Evolutionary conservation across 2,329 filamentous ascomycete genomes (phyloP), one percentile per base, ranked within the genome.

Genomic region (Blumeria hordei): DNA sequence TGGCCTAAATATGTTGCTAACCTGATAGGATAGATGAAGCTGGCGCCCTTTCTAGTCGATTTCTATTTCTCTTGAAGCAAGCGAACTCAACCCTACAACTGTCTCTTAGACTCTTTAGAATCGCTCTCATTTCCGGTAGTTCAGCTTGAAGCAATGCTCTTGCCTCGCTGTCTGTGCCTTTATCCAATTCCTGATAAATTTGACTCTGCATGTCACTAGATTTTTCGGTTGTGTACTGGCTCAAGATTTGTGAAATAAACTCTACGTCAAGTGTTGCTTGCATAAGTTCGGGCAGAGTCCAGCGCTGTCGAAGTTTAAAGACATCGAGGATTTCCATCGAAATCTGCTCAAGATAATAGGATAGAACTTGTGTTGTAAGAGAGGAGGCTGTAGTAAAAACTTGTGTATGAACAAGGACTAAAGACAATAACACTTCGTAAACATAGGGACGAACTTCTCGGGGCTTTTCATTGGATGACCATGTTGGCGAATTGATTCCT

Each of bases 251-350:
- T 0, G 88, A 86, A 56, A 96, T 81, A 65, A 98, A 96, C 68
- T 98, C 92, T 1, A 95, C 88, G 64, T 98, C 92, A 0, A 98
- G 77, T 0, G 92, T 98, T 1, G 93, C 93, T 69, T 98, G 93
- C 81, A 96, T 94, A 53, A 98, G 76, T 6, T 85, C 82, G 5
- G 83, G 74, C 0, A 98, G 78, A 1, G 80, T 76, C 69, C 92
- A 96, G 18, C 72, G 72, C 34, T 62, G 67, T 6, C 82, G 79
- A 37, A 72, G 66, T 66, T 76, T 72, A 72, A 96, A 94, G 0
- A 86, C 81, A 33, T 82, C 76, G 14, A 95, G 79, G n/a, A 96
- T 79, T 58, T 88, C 81, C 6, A 76, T 71, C 10, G 83, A 90
- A 10, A 84, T 76, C 63, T 88, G 79, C 65, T 94, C 88, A 41